These are phyloP conservation scores for Populus pruinosa DNA, from an alignment of 345 rosid species.

Conservation along the genomic window DNA sequence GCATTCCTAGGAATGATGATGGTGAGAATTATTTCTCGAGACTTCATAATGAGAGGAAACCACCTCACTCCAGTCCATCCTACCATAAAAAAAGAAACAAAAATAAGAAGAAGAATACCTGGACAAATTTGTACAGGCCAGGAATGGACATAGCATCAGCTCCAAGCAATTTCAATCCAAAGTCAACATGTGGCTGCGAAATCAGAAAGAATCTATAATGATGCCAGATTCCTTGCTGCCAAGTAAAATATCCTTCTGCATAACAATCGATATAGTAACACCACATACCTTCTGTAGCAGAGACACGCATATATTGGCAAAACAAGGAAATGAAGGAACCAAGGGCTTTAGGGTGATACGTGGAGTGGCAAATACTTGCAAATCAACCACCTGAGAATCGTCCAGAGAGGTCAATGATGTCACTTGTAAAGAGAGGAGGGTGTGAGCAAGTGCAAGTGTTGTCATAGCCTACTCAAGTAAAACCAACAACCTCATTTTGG, in stretches of 20 bases:
- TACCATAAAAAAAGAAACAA: neutral
- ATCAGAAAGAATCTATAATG: constrained; percentile 5
- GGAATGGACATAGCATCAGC: constrained; percentile 98
- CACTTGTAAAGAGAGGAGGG: neutral
- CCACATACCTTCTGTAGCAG: constrained; percentile 83
- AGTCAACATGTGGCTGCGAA: constrained; percentile 91
- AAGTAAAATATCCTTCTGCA: neutral
- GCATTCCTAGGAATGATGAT: neutral
- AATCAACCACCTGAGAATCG: constrained; percentile 68
- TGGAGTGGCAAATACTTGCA: constrained; percentile 87
- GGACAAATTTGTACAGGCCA: constrained; percentile 89
- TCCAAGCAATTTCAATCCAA: constrained; percentile 87
- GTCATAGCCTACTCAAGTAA: neutral
- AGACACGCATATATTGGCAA: constrained; percentile 78
- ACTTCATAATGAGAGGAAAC: neutral
- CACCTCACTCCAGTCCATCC: neutral
- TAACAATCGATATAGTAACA: neutral
- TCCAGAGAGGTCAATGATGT: neutral
- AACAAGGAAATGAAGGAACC: constrained; percentile 91
- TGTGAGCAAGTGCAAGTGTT: neutral
- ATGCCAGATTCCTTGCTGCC: neutral
- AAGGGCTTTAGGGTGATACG: constrained; percentile 90
- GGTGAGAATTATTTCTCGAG: neutral
- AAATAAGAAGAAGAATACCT: constrained; percentile 40
- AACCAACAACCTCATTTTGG: neutral